These are phyloP conservation scores for Carpinus viminea DNA, from an alignment of 306 rosid species.

Conservation along the genomic window DNA sequence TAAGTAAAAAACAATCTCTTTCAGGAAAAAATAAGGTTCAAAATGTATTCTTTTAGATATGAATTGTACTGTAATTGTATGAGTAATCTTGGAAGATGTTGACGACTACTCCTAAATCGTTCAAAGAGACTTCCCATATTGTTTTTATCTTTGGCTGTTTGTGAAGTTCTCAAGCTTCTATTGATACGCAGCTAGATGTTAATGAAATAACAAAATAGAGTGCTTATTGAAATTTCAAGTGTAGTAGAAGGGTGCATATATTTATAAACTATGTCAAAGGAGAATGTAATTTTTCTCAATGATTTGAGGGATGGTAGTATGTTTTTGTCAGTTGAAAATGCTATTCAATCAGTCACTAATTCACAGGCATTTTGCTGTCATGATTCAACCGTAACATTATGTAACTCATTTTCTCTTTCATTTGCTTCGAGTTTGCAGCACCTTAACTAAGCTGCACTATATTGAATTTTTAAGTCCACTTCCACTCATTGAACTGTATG, in stretches of 20 bases:
- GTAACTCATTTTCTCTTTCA: too few species aligned
- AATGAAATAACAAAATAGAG: background rate
- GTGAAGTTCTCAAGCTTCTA: background rate
- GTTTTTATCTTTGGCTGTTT: background rate
- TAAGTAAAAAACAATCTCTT: background rate
- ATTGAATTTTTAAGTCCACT: too few species aligned
- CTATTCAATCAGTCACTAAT: constrained; percentile 20
- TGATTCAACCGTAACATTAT: too few species aligned
- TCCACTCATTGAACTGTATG: too few species aligned
- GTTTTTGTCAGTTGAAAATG: constrained; percentile 2
- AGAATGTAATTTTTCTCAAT: background rate
- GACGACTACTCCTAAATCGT: background rate
- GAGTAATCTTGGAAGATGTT: background rate
- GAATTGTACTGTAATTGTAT: background rate
- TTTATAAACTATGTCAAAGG: background rate
- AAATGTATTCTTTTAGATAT: background rate
- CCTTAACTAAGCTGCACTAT: too few species aligned
- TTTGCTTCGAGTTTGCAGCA: too few species aligned
- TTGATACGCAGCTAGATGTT: background rate
- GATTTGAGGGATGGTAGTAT: background rate
- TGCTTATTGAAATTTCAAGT: background rate
- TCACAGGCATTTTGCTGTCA: too few species aligned
- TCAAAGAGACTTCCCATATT: background rate
- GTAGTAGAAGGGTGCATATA: background rate
- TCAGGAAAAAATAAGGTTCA: background rate